Base-by-base conservation (phyloP, 345 rosid species). In the Dipteronia sinensis region DNA sequence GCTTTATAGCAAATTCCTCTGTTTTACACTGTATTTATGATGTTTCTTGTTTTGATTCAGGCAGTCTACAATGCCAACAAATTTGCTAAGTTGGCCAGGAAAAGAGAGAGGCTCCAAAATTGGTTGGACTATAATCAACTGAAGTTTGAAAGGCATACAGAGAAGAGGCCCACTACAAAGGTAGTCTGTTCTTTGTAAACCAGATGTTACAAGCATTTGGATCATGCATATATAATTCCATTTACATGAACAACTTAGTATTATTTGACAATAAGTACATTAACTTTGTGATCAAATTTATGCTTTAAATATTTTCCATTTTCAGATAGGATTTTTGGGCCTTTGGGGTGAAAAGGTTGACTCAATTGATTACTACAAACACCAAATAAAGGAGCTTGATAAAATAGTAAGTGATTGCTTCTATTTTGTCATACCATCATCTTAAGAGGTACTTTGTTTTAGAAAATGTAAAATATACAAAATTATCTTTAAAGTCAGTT, bases 81-180 rank as follows among this genome's bases (percentile, higher is more conserved):
- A 75, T 94, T 85, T 55, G 91, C 93, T 65, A 89, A 86, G 80
- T 84, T 94, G 75, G 98, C 80, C 73, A 91, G 87, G 71, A 85
- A 88, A 88, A 88, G 97, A 79, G 89, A 87, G 49, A 91, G 91
- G 84, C 86, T 96, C 65, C 97, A 78, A 85, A 90, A 89, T 76
- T 94, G 98, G 99, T 88, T 89, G 77, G 99, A 94, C 83, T 94
- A 91, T 73, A 82, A 94, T 83, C 93, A 88, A 77, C 88, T 94
- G 40, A 92, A 91, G 84, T 86, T 81, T 82, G 95, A 94, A 87
- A 89, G 99, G 75, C 83, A 91, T 78, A 90, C 91, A 7, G 93
- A 89, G 1, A 96, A 92, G 83, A 88, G 83, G 82, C 99, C 97
- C 19, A 89, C 92, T 56, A 87, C 81, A 82, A 94, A 85, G 91